Conservation (phyloP, 2,329 filamentous ascomycete species). For the Colletotrichum gloeosporioides region DNA sequence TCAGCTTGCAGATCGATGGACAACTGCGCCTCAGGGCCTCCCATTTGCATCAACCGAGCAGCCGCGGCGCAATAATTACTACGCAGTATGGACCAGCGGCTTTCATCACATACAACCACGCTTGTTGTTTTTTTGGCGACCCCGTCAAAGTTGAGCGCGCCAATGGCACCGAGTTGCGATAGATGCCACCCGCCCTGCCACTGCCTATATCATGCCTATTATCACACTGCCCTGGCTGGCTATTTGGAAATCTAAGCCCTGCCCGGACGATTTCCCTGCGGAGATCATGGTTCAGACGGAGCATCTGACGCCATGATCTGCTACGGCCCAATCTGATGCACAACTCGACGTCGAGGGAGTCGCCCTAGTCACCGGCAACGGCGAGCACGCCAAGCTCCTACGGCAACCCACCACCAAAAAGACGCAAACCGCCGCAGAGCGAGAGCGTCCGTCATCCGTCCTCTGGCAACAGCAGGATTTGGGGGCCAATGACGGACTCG, state of each 20-base stretch:
- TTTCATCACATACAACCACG: background rate
- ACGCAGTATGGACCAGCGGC: background rate
- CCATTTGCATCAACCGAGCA: constrained; percentile 12
- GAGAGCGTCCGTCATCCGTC: background rate
- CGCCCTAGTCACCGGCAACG: constrained; percentile 6
- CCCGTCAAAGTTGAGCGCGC: background rate
- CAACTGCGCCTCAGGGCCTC: constrained; percentile 32
- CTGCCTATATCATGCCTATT: constrained; percentile 10
- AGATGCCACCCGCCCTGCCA: background rate
- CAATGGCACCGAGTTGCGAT: constrained; percentile 5
- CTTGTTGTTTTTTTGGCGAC: background rate
- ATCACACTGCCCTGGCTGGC: background rate
- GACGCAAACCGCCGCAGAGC: background rate
- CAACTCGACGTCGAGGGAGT: constrained; percentile 24
- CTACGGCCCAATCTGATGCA: constrained; percentile 40
- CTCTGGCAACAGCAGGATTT: background rate
- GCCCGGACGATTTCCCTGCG: constrained; percentile 36
- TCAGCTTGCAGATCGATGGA: constrained; percentile 46
- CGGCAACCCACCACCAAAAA: constrained; percentile 28
- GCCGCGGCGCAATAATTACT: background rate
- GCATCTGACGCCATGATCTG: constrained; percentile 44
- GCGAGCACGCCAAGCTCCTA: constrained; percentile 6
- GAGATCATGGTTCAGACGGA: constrained; percentile 47
- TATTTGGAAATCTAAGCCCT: constrained; percentile 27
- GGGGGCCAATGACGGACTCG: background rate